Evolutionary conservation across 2,329 filamentous ascomycete genomes (phyloP).

Genomic region (Talaromyces rugulosus): DNA sequence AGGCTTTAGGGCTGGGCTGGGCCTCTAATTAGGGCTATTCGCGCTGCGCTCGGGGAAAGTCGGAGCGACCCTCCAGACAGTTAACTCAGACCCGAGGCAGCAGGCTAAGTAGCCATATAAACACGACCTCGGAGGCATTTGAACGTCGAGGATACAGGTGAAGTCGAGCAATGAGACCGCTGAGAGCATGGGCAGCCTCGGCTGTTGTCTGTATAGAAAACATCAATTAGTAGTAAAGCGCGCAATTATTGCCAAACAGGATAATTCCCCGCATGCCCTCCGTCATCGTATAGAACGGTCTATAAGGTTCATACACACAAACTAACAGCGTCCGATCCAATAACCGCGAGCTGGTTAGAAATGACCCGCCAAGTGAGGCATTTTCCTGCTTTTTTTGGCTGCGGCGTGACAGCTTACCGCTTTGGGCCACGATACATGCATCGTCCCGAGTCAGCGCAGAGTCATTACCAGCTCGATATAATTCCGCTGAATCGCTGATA

Average conservation of each 20-base stretch:
- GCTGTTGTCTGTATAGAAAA: background rate
- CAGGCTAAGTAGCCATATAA: no score
- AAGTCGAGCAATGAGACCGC: background rate
- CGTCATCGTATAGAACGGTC: background rate
- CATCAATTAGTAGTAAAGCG: no score
- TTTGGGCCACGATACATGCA: background rate
- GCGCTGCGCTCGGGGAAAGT: background rate
- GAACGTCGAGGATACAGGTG: background rate
- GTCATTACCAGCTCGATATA: background rate
- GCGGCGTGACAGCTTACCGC: background rate
- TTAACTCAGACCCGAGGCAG: background rate
- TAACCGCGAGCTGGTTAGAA: background rate
- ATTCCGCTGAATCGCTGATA: background rate
- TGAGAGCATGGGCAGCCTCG: background rate
- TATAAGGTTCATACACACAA: background rate
- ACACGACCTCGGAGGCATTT: background rate
- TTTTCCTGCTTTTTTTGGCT: background rate
- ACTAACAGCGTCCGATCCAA: background rate
- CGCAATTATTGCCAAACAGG: background rate
- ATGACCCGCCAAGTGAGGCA: background rate
- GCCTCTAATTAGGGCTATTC: background rate
- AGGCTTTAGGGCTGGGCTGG: background rate
- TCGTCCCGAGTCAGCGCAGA: background rate
- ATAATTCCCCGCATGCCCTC: background rate
- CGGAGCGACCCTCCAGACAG: background rate